phyloP scores from a whole-genome alignment of 2,329 filamentous ascomycete genomes.

The Xylaria sp. region DNA sequence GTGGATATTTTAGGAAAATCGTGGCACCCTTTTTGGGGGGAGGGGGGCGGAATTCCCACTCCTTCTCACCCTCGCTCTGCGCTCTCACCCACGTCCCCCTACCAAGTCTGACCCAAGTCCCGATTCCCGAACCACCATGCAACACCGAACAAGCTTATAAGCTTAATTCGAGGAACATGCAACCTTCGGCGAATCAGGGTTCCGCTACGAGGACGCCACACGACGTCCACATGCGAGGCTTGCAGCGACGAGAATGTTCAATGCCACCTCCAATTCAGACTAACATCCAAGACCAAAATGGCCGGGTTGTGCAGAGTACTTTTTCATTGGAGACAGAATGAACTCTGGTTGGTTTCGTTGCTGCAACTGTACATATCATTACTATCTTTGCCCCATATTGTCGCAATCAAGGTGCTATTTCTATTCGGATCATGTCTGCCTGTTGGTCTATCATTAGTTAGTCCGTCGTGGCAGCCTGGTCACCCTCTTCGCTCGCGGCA shows the following conservation, averaged over 20 bases:
- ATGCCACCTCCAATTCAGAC: background rate
- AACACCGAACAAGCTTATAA: conserved; percentile 31
- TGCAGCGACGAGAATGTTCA: conserved; percentile 24
- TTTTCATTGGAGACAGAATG: conserved; percentile 5
- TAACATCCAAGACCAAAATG: conserved; percentile 3
- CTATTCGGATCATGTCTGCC: conserved; percentile 15
- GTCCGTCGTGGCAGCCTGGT: too few relatives aligned
- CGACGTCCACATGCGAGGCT: conserved; percentile 25
- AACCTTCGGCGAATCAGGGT: conserved; percentile 19
- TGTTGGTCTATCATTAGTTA: too few relatives aligned
- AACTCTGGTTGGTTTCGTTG: background rate
- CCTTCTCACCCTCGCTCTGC: too few relatives aligned
- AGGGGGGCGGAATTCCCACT: too few relatives aligned
- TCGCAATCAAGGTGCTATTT: conserved; percentile 16
- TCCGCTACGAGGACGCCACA: conserved; percentile 19
- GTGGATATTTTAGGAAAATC: conserved; percentile 26
- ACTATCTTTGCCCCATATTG: background rate
- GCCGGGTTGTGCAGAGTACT: background rate
- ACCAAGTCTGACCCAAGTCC: too few relatives aligned
- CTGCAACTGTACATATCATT: background rate
- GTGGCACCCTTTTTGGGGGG: conserved; percentile 21
- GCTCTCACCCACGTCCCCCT: background rate
- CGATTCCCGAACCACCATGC: conserved; percentile 27
- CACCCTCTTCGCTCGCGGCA: too few relatives aligned
- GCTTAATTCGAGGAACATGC: conserved; percentile 31